Evolutionary conservation across 176 grass and related monocot species (phyloP).

Genomic region (Puya raimondii): DNA sequence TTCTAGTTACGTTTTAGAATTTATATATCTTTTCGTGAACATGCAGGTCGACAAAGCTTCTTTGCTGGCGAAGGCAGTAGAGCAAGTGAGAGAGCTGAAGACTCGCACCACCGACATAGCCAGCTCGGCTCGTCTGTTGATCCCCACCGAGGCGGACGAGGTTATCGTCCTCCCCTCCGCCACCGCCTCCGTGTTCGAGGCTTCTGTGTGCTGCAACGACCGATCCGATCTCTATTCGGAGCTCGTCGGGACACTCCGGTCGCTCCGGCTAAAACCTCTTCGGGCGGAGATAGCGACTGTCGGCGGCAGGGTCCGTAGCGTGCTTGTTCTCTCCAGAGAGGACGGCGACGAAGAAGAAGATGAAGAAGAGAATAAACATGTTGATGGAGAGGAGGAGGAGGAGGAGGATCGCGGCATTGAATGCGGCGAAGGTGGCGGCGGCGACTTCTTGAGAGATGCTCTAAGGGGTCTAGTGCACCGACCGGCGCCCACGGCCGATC

Average conservation of each 20-base stretch:
- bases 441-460: not conserved
- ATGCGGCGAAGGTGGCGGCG: not conserved
- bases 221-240: conserved; percentile 86
- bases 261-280: conserved; percentile 69
- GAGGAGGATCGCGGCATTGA: not conserved
- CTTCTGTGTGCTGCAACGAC: conserved; percentile 95
- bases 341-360: conserved; percentile 13
- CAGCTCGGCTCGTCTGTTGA: conserved; percentile 49
- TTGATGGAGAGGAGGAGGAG: not conserved
- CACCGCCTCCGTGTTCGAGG: conserved; percentile 44
- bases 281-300: conserved; percentile 97
- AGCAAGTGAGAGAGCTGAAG: conserved; percentile 97
- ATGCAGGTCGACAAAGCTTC: conserved; percentile 93
- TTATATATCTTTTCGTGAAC: conserved; percentile 7
- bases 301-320: conserved; percentile 81
- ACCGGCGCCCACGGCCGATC: not conserved
- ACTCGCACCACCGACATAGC: conserved; percentile 82
- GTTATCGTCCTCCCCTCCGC: conserved; percentile 68
- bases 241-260: conserved; percentile 82
- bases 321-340: conserved; percentile 69
- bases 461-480: not conserved
- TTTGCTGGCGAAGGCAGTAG: conserved; percentile 90
- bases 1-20: not conserved
- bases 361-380: not conserved
- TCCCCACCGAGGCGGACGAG: conserved; percentile 90